Percentiles rank a stretch among this genome's conserved stretches.
phyloP scores from a whole-genome alignment of 2,329 filamentous ascomycete genomes.

The Aspergillus fructus region DNA sequence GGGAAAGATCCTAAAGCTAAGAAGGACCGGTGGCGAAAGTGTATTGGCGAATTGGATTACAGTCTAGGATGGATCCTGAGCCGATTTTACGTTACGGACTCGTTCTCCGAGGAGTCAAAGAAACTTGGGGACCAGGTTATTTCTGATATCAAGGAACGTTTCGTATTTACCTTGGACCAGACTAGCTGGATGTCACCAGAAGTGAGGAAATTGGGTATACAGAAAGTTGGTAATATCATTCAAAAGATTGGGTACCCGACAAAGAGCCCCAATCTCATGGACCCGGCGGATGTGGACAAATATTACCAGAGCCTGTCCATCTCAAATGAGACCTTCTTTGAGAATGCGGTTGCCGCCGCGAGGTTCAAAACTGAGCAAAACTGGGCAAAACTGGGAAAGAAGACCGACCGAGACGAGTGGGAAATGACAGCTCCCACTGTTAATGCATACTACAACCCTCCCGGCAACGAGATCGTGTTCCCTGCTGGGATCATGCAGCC shows the following conservation, averaged over 20 bases:
- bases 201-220: slow-evolving; percentile 58
- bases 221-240: slow-evolving; percentile 66
- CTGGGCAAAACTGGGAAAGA: slow-evolving; percentile 61
- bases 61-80: slow-evolving; percentile 67
- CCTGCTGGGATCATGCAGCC: slow-evolving; percentile 69
- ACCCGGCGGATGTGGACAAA: slow-evolving; percentile 54
- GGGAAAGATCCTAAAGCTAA: slow-evolving; percentile 63
- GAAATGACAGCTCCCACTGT: slow-evolving; percentile 60
- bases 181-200: slow-evolving; percentile 66
- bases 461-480: slow-evolving; percentile 68
- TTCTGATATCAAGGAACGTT: slow-evolving; percentile 67
- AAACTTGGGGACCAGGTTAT: slow-evolving; percentile 67
- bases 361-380: slow-evolving; percentile 48
- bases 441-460: slow-evolving; percentile 67
- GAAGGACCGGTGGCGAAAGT: slow-evolving; percentile 66
- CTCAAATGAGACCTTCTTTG: slow-evolving; percentile 54
- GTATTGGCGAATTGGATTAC: slow-evolving; percentile 57
- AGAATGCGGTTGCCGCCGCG: slow-evolving; percentile 56
- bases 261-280: slow-evolving; percentile 60
- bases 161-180: slow-evolving; percentile 59
- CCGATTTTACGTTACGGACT: slow-evolving; percentile 68
- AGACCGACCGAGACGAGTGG: slow-evolving; percentile 62
- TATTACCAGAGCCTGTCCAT: slow-evolving; percentile 60
- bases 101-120: slow-evolving; percentile 67
- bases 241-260: slow-evolving; percentile 70